These are phyloP conservation scores for Lachnellula hyalina DNA, from an alignment of 2,329 filamentous ascomycete genomes.

Conservation along the genomic window DNA sequence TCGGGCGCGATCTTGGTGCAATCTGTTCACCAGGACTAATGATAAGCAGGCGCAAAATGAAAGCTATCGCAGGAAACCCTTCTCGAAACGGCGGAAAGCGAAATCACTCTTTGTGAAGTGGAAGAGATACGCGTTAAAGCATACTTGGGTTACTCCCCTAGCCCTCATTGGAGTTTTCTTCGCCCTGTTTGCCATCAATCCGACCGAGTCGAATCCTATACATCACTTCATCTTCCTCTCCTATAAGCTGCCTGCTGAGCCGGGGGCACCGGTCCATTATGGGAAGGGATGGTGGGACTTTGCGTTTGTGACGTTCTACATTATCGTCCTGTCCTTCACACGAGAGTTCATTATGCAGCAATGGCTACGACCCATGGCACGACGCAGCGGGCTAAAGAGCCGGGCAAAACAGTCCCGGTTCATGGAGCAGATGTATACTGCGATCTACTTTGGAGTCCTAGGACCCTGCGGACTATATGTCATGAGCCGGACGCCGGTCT, in stretches of 20 bases:
- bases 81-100: constrained; percentile 32
- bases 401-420: constrained; percentile 81
- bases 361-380: constrained; percentile 71
- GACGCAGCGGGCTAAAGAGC: constrained; percentile 60
- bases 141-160: constrained; percentile 62
- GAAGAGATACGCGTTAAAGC: constrained; percentile 42
- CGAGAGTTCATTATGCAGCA: constrained; percentile 96
- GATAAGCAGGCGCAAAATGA: constrained; percentile 26
- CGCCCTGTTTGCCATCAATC: constrained; percentile 67
- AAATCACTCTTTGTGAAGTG: constrained; percentile 43
- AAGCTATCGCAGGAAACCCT: constrained; percentile 29
- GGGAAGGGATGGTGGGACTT: constrained; percentile 82
- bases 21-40: constrained; percentile 2
- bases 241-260: constrained; percentile 60
- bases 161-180: constrained; percentile 60
- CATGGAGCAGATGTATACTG: constrained; percentile 95
- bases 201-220: constrained; percentile 71
- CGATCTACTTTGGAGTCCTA: constrained; percentile 78
- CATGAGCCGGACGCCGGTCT: constrained; percentile 82
- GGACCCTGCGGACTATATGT: constrained; percentile 83
- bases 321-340: constrained; percentile 81
- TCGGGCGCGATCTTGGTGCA: not conserved
- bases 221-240: constrained; percentile 83
- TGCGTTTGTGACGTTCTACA: constrained; percentile 85
- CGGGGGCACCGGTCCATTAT: constrained; percentile 58